These are phyloP conservation scores for Clonostachys rosea DNA, from an alignment of 2,329 filamentous ascomycete species.

Conservation along the genomic window DNA sequence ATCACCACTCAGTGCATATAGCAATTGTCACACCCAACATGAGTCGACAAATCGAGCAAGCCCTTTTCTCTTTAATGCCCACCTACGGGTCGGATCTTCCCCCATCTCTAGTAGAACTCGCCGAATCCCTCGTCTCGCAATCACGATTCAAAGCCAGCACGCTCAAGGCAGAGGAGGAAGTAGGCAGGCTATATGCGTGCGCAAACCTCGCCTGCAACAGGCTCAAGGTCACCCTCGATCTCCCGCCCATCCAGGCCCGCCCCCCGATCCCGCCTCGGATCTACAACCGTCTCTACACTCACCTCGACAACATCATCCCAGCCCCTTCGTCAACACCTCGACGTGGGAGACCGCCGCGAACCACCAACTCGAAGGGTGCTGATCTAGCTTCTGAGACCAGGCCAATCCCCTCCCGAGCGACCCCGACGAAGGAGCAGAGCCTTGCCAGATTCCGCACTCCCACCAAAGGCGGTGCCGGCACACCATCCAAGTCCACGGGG, in stretches of 20 bases:
- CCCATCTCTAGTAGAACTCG: conserved; percentile 64
- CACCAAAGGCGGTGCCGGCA: conserved; percentile 16
- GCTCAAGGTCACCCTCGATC: conserved; percentile 69
- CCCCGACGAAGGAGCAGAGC: conserved; percentile 40
- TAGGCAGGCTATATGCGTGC: conserved; percentile 79
- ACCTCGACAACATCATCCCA: conserved; percentile 70
- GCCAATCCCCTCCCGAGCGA: conserved; percentile 30
- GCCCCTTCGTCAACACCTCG: conserved; percentile 22
- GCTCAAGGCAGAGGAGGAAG: conserved; percentile 81
- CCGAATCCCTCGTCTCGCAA: conserved; percentile 71
- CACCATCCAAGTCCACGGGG: conserved; percentile 35
- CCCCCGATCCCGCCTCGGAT: conserved; percentile 75
- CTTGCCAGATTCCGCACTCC: conserved; percentile 35
- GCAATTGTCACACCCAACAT: conserved; percentile 34
- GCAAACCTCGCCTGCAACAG: conserved; percentile 88
- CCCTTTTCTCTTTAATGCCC: conserved; percentile 69
- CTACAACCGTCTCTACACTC: conserved; percentile 79
- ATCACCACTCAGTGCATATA: background rate
- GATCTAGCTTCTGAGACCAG: conserved; percentile 16
- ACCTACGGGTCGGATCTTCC: conserved; percentile 66
- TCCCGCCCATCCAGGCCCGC: conserved; percentile 70
- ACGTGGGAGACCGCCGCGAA: conserved; percentile 23
- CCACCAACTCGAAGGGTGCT: conserved; percentile 4
- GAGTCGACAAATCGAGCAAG: conserved; percentile 71
- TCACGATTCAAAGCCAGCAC: conserved; percentile 73